Evolutionary conservation across 768 basidiomycete species (phyloP).

Genomic region (Mycena olivaceomarginata): DNA sequence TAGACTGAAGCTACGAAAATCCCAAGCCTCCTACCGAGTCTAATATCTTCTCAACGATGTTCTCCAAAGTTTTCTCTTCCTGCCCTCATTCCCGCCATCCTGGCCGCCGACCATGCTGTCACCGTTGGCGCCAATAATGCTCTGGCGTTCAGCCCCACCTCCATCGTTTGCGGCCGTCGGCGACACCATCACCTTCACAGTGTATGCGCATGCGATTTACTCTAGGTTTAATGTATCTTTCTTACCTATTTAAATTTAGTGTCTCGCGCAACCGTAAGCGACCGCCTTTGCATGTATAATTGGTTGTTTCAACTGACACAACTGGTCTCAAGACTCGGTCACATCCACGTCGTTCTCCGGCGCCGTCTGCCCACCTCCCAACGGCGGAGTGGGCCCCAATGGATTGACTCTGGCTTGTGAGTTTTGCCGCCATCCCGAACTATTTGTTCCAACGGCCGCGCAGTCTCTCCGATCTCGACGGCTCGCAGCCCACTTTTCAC

Average conservation of each 20-base stretch:
- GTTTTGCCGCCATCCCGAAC: background rate
- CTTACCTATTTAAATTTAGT: background rate
- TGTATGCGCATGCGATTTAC: background rate
- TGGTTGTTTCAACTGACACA: background rate
- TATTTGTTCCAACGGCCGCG: background rate
- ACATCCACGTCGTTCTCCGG: slow-evolving; percentile 43
- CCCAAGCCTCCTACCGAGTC: slow-evolving; percentile 23
- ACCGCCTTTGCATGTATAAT: background rate
- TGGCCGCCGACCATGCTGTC: slow-evolving; percentile 38
- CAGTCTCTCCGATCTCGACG: slow-evolving; percentile 43
- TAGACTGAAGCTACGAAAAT: background rate
- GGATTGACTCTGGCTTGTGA: slow-evolving; percentile 46
- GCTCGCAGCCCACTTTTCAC: slow-evolving; percentile 34
- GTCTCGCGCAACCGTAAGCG: slow-evolving; percentile 42
- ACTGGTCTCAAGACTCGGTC: slow-evolving; percentile 36
- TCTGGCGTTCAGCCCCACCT: slow-evolving; percentile 42
- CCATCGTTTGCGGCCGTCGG: slow-evolving; percentile 37
- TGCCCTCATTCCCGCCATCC: slow-evolving; percentile 38
- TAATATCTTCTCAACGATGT: slow-evolving; percentile 20
- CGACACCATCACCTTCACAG: slow-evolving; percentile 47
- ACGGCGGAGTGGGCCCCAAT: slow-evolving; percentile 40
- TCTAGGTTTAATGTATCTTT: background rate
- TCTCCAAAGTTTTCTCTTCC: slow-evolving; percentile 34
- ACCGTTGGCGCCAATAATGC: slow-evolving; percentile 40
- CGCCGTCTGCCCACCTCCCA: slow-evolving; percentile 45